Evolutionary conservation across 805 yeast species (phyloP), one percentile per base, ranked within the genome.

Genomic region (Candida chilensis): DNA sequence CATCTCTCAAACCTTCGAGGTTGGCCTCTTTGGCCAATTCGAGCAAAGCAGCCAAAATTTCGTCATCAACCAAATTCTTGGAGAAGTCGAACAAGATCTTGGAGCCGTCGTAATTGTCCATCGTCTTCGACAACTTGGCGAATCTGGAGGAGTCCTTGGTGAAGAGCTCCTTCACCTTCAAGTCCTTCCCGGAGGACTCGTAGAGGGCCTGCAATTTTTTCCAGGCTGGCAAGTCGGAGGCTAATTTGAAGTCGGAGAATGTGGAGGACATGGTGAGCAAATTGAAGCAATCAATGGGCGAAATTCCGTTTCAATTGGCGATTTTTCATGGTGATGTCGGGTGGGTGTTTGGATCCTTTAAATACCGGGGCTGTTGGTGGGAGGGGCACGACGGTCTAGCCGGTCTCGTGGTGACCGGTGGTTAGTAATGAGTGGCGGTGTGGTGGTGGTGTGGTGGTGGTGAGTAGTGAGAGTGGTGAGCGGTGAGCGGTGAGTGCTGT

Each of bases 41-140:
- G 39, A 85, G 39, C 54, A 92, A 74, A 32, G 74, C 57, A 20
- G 60, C 44, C 44, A 85, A 59, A 50, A 90, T 74, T 50, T 85
- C 86, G 42, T 87, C 95, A 55, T 87, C 79, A 53, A 92, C 68
- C 57, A 92, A 70, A 64, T 92, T 92, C 74, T 92, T 92, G 47
- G 95, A 84, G 71, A 80, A 92, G 59, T 92, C 99, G 51, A 90
- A 92, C 47, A 90, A 64, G 52, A 92, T 83, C 64, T 87, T 67
- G 34, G 95, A 82, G 28, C 81, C 86, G 52, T 90, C 96, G 57
- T 52, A 82, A 69, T 90, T 92, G 46, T 65, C 65, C 60, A 87
- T 86, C 35, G 83, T 77, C 53, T 73, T 74, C 41, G 92, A 73
- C 55, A 69, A 79, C 57, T 83, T 86, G 39, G 63, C 70, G 50